Percentiles rank a stretch among this genome's conserved stretches.
Conservation (phyloP, 768 basidiomycete species). For the Tylopilus felleus region DNA sequence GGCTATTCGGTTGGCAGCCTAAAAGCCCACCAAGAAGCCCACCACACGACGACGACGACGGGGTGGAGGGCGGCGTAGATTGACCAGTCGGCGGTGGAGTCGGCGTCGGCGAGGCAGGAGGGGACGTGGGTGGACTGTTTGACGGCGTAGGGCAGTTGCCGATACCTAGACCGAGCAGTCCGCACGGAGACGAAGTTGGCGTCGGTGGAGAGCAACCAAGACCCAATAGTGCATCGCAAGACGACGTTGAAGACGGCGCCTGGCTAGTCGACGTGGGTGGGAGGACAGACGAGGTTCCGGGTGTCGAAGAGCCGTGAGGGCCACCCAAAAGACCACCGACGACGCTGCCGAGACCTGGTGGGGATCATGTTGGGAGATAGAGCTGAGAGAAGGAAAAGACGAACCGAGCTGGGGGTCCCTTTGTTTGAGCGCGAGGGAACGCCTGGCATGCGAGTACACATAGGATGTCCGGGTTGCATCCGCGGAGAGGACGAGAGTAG, state of each 20-base stretch:
- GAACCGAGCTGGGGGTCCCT: conserved; percentile 14
- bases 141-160: background rate
- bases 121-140: background rate
- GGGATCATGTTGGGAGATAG: background rate
- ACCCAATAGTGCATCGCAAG: background rate
- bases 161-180: too few species aligned
- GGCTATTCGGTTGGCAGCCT: too few species aligned
- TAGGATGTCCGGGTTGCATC: conserved; percentile 41
- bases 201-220: background rate
- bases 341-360: conserved; percentile 10
- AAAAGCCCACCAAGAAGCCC: background rate
- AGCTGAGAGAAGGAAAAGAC: background rate
- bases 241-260: background rate
- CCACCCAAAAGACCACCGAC: background rate
- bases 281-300: conserved; percentile 13
- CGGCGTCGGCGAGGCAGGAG: background rate
- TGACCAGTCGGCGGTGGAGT: background rate
- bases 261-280: conserved; percentile 5
- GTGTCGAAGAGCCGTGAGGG: background rate
- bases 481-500: conserved; percentile 24
- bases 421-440: conserved; percentile 28
- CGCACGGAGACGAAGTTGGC: background rate
- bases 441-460: conserved; percentile 34
- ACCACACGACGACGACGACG: background rate
- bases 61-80: background rate